These are phyloP conservation scores for Arthrocladium fulminans DNA, from an alignment of 2,329 filamentous ascomycete species.

Conservation along the genomic window DNA sequence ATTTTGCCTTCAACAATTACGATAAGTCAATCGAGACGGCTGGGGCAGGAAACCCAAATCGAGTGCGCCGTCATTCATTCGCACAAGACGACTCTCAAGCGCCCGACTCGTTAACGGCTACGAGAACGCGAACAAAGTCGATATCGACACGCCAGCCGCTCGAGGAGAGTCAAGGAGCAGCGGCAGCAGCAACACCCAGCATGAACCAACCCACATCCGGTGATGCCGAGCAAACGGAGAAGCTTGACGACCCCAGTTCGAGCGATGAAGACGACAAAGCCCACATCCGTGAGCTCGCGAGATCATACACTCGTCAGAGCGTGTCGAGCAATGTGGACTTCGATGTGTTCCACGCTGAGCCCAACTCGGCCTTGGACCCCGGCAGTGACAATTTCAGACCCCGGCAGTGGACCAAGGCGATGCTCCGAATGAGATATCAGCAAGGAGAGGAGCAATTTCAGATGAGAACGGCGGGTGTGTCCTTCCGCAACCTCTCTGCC, in stretches of 20 bases:
- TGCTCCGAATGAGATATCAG: slow-evolving; percentile 34
- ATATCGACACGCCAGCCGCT: background rate
- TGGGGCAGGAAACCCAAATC: background rate
- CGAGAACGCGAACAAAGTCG: background rate
- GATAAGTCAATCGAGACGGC: slow-evolving; percentile 8
- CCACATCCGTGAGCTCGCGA: slow-evolving; percentile 16
- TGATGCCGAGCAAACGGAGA: background rate
- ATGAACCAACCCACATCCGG: background rate
- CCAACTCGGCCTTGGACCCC: slow-evolving; percentile 35
- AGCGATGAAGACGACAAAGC: slow-evolving; percentile 14
- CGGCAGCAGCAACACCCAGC: background rate
- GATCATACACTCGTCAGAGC: slow-evolving; percentile 18
- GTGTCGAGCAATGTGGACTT: slow-evolving; percentile 8
- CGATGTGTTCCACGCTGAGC: slow-evolving; percentile 22
- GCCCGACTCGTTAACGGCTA: background rate
- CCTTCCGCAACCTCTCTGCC: slow-evolving; percentile 33
- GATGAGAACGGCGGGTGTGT: slow-evolving; percentile 32
- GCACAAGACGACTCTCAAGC: background rate
- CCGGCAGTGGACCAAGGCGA: slow-evolving; percentile 39
- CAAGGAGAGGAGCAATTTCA: slow-evolving; percentile 30
- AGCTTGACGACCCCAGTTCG: slow-evolving; percentile 11
- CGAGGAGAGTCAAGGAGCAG: background rate
- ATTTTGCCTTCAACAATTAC: slow-evolving; percentile 3
- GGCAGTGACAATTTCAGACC: slow-evolving; percentile 36
- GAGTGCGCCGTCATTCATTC: background rate